Conservation (phyloP, 2,329 filamentous ascomycete species). For the Rhinocladiella mackenziei region DNA sequence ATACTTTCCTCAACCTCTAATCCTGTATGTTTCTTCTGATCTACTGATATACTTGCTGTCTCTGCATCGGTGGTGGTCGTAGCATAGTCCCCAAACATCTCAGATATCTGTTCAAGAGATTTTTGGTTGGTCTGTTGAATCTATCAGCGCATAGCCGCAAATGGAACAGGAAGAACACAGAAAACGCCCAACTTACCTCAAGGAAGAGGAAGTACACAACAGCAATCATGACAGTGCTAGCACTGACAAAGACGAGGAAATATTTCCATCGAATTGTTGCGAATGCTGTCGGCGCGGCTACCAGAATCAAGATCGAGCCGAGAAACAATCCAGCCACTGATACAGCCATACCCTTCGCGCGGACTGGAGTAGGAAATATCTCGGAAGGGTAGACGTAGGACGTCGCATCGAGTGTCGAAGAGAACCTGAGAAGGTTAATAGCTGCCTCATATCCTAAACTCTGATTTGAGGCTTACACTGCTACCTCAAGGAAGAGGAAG, state of each 20-base stretch:
- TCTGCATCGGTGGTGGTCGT: constrained; percentile 2
- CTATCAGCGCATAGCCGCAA: too few species aligned
- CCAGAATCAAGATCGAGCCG: constrained; percentile 15
- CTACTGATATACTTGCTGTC: too few species aligned
- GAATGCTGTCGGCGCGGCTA: constrained; percentile 28
- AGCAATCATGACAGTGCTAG: constrained; percentile 56
- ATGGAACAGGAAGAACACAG: not conserved
- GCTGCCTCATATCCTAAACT: constrained; percentile 3
- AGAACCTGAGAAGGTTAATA: too few species aligned
- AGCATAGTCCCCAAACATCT: not conserved
- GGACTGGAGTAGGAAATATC: constrained; percentile 67
- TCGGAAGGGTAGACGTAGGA: constrained; percentile 67
- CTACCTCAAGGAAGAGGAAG: constrained; percentile 55
- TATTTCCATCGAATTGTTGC: constrained; percentile 34
- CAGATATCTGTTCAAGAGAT: not conserved
- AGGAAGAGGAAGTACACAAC: constrained; percentile 66
- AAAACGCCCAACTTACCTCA: too few species aligned
- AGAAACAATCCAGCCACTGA: constrained; percentile 18
- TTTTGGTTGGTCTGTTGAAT: not conserved
- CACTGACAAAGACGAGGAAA: constrained; percentile 30
- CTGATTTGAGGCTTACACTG: too few species aligned
- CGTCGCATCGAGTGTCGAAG: too few species aligned
- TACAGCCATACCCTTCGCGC: constrained; percentile 56
- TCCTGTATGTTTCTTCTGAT: too few species aligned
- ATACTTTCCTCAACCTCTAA: too few species aligned